Conservation (phyloP, 106 monocot species). For the Gastrodia elata region DNA sequence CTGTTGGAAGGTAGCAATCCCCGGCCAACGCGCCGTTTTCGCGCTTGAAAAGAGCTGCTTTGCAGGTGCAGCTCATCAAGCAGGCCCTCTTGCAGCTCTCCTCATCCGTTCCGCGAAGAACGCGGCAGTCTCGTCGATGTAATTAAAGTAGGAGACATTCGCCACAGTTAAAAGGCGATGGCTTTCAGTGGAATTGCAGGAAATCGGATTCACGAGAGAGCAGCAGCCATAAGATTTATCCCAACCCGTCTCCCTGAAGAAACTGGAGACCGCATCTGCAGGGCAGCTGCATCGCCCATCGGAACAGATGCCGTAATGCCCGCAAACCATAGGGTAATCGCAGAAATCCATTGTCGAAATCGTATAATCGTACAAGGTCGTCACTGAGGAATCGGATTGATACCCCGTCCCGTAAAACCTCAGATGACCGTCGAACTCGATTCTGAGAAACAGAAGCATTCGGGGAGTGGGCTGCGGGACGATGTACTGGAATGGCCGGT, state of each 20-base stretch:
- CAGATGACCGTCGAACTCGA: constrained; percentile 5
- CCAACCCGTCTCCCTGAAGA: constrained; percentile 9
- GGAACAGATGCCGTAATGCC: constrained; percentile 41
- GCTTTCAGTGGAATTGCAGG: constrained; percentile 5
- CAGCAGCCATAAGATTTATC: constrained; percentile 4
- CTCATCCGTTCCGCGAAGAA: constrained; percentile 1
- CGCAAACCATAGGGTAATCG: constrained; percentile 18
- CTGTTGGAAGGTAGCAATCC: constrained; percentile 7
- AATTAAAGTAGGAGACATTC: constrained; percentile 16
- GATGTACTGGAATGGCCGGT: background rate
- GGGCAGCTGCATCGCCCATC: constrained; percentile 42
- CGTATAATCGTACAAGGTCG: background rate
- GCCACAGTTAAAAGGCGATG: background rate
- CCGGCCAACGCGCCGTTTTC: background rate
- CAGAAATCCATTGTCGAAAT: constrained; percentile 5
- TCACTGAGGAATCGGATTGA: background rate
- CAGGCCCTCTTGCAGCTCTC: constrained; percentile 36
- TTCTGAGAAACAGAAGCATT: background rate
- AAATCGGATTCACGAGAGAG: constrained; percentile 7
- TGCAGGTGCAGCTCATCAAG: constrained; percentile 34
- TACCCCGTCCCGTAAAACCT: background rate
- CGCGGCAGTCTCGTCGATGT: background rate
- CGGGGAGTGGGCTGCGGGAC: background rate
- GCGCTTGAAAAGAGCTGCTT: constrained; percentile 21
- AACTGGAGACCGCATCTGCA: background rate